Evolutionary conservation across 1,139 yeast species (phyloP), one percentile per base, ranked within the genome.

Genomic region (Kazachstania sp.): DNA sequence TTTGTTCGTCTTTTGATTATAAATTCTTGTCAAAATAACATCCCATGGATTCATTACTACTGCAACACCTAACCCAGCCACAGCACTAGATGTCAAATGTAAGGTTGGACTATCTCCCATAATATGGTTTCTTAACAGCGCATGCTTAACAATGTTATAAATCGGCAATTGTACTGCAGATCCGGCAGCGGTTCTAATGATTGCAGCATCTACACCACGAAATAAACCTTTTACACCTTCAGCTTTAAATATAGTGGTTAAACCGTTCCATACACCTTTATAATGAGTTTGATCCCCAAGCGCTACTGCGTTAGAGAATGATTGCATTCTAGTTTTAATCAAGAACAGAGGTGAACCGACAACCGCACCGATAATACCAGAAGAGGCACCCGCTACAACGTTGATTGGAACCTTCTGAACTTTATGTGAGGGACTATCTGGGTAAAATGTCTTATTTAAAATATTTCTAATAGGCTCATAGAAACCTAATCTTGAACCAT

Each of bases 41-140:
- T 92, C 98, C 81, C 95, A 87, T 16, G 97, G 97, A 65, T 88
- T 90, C 97, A 94, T 90, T 37, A 86, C 96, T 34, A 90, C 73
- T 46, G 95, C 92, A 30, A 92, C 97, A 54, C 95, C 97, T 44
- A 88, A 68, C 41, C 98, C 98, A 7, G 96, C 83, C 54, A 77
- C 71, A 1, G 94, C 79, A 35, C 94, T 81, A 1, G 97, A 79
- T 13, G 77, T 57, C 54, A 92, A 74, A 65, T 88, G 96, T 54
- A 85, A 71, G 2, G 74, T 71, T 5, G 94, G 77, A 3, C 95
- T 85, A 48, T 83, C 82, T 8, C 73, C 71, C 47, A 77, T 69
- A 15, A 81, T 60, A 44, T 79, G 69, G 51, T 79, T 66, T 23
- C 68, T 63, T 11, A 61, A 49, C 37, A 78, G 60, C 54, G 78